Base-by-base conservation (phyloP, 768 basidiomycete species). In the Psilocybe sp. region DNA sequence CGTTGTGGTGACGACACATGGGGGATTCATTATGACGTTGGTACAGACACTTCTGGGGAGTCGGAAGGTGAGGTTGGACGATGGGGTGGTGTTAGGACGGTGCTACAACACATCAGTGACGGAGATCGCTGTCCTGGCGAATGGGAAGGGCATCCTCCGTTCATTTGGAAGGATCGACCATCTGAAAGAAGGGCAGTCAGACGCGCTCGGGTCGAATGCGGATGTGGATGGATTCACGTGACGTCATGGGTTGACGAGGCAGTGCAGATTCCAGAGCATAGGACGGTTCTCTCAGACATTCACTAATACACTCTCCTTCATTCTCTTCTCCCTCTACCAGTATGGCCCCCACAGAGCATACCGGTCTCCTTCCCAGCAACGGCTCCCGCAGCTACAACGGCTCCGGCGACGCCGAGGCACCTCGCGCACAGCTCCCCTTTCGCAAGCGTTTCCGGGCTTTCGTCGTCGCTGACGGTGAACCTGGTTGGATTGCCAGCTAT, bases 1-100 rank as follows among this genome's bases (percentile, higher is more conserved):
- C 50, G 70, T 88, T 40, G 72, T 92, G 28, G 76, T 84, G 11
- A 78, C 81, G 51, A 79, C 82, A 37, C 89, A 92, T 49, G 86
- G 86, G 2, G 86, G 79, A 0, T 74, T 79, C 57, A 87, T 90
- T 51, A 65, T 67, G 15, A 69, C 71, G 23, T 70, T 90, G 47
- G 68, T 85, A 50, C 69, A 69, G 15, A 66, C 61, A 36, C 59
- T 89, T 59, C 55, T 78, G n/a, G 64, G 68, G 16, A 73, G 70
- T 39, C 61, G 73, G 32, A 62, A 69, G 55, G 54, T 77, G 45
- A 55, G 48, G 42, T 70, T 69, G 47, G 72, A 63, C 18, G 59
- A 67, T 13, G 70, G 69, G 1, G 69, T 75, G 19, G 56, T 61
- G 12, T 49, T 73, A 35, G 56, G 60, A 53, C 56, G 59, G 44